Conservation (phyloP, 2,329 filamentous ascomycete genomes). For the Talaromyces piceae region DNA sequence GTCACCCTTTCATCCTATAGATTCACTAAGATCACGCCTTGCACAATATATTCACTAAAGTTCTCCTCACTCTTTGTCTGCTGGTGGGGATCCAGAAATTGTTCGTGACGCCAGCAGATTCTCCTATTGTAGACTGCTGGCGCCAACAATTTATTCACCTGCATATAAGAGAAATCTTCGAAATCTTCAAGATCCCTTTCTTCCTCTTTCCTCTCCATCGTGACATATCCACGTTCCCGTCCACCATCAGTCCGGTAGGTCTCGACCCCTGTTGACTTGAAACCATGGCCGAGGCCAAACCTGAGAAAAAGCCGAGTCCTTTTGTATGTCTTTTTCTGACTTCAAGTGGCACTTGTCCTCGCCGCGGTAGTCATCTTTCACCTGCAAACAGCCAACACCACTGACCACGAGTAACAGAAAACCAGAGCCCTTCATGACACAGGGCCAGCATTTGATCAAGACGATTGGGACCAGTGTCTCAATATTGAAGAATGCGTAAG, state of each 20-base stretch:
- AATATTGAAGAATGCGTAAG: constrained; percentile 5
- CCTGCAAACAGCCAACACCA: neutral
- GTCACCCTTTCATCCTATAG: neutral
- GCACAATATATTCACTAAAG: neutral
- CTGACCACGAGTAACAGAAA: neutral
- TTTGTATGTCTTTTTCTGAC: neutral
- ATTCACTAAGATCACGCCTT: neutral
- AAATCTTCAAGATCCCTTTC: neutral
- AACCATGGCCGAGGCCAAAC: no score
- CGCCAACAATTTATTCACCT: neutral
- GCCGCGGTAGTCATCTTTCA: neutral
- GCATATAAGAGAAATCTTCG: no score
- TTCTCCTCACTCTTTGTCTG: neutral
- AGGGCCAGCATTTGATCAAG: neutral
- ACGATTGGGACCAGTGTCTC: neutral
- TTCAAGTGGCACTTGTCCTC: neutral
- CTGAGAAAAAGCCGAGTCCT: neutral
- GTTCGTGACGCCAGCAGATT: neutral
- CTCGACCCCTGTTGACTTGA: no score
- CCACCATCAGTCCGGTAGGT: neutral
- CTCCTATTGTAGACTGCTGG: neutral
- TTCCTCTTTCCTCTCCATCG: neutral
- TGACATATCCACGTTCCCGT: neutral
- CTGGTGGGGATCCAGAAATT: neutral
- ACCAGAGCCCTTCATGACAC: neutral